Conservation (phyloP, 495 filamentous ascomycete species). For the Thozetella sp. region DNA sequence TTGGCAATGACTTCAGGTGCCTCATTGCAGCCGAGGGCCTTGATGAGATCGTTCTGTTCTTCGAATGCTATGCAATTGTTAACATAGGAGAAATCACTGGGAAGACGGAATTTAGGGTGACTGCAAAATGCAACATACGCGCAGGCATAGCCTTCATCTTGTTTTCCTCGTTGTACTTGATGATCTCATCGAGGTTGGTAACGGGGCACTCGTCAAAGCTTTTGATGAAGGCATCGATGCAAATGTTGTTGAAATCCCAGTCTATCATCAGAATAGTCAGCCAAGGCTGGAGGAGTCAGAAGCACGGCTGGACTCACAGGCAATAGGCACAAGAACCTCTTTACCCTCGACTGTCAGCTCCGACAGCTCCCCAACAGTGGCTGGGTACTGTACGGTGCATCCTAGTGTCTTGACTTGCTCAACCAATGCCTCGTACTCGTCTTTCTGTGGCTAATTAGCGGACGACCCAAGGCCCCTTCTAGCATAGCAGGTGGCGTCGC, state of each 20-base stretch:
- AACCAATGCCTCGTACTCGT: conserved; percentile 8
- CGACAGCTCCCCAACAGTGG: background rate
- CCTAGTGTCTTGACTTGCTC: background rate
- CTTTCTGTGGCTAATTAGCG: background rate
- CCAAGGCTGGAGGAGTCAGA: background rate
- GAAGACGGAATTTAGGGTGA: too few species aligned
- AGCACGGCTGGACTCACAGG: conserved; percentile 8
- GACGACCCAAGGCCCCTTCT: too few species aligned
- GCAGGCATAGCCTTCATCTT: conserved; percentile 17
- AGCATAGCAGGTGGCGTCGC: background rate
- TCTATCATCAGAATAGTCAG: conserved; percentile 8
- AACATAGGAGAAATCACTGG: background rate
- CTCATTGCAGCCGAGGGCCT: conserved; percentile 16
- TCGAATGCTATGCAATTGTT: background rate
- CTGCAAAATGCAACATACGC: too few species aligned
- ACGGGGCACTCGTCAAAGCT: conserved; percentile 19
- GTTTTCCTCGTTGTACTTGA: conserved; percentile 25
- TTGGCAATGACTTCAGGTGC: conserved; percentile 8
- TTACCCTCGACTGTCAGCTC: conserved; percentile 11
- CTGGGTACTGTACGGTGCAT: conserved; percentile 6
- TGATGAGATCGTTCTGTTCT: conserved; percentile 21
- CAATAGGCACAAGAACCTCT: conserved; percentile 17
- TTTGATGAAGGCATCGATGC: conserved; percentile 13
- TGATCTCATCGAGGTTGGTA: conserved; percentile 16
- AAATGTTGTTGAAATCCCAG: conserved; percentile 21